Percentiles rank a stretch among this genome's conserved stretches.
These are phyloP conservation scores for Suillus placidus DNA, from an alignment of 768 basidiomycete species.

Conservation along the genomic window DNA sequence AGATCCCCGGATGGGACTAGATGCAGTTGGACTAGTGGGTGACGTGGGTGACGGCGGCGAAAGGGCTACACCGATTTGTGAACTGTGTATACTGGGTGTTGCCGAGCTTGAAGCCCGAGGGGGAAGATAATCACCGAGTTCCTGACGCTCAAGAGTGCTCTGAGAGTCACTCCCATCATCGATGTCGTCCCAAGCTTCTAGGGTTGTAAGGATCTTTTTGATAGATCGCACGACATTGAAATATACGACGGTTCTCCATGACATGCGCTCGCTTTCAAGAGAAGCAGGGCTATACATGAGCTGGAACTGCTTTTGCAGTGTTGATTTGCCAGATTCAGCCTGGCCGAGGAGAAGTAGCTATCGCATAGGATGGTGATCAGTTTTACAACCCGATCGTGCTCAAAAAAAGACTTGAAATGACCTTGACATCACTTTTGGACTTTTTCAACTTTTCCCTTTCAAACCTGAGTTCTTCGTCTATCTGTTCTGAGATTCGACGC, in stretches of 20 bases:
- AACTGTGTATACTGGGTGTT: constrained; percentile 13
- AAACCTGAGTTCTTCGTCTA: constrained; percentile 76
- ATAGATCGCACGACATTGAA: constrained; percentile 76
- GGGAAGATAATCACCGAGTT: constrained; percentile 27
- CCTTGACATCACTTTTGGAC: constrained; percentile 77
- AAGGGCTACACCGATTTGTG: constrained; percentile 13
- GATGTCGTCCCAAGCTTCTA: constrained; percentile 64
- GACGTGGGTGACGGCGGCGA: constrained; percentile 17
- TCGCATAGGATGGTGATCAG: constrained; percentile 24
- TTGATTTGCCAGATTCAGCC: constrained; percentile 79
- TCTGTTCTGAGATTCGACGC: constrained; percentile 74
- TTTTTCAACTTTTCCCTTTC: constrained; percentile 69
- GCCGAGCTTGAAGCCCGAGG: constrained; percentile 19
- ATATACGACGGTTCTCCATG: constrained; percentile 75
- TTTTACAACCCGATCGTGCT: background rate
- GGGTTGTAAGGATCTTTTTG: constrained; percentile 64
- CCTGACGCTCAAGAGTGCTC: constrained; percentile 35
- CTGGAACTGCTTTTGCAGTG: constrained; percentile 78
- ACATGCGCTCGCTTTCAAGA: constrained; percentile 66
- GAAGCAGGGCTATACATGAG: constrained; percentile 78
- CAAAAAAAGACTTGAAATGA: constrained; percentile 24
- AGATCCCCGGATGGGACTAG: constrained; percentile 25
- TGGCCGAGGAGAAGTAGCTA: constrained; percentile 78
- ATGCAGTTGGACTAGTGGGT: constrained; percentile 15
- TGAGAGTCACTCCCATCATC: constrained; percentile 53